Conservation (phyloP, 345 rosid species). For the Populus ilicifolia region DNA sequence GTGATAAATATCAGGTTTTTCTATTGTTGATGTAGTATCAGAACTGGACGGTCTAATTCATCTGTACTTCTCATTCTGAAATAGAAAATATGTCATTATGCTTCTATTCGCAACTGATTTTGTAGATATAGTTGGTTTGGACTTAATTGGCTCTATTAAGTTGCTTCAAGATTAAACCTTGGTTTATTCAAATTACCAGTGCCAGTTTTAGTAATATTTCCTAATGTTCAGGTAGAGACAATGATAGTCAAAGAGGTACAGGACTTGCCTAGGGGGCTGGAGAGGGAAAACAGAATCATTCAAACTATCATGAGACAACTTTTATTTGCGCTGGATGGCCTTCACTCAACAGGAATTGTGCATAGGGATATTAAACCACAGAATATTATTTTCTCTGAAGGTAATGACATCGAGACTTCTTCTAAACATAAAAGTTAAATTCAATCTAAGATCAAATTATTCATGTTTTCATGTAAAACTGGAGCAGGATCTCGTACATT, state of each 20-base stretch:
- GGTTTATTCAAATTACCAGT: constrained; percentile 3
- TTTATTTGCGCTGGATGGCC: constrained; percentile 92
- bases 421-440: not conserved
- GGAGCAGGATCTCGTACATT: constrained; percentile 74
- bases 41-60: not conserved
- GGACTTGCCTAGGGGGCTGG: constrained; percentile 72
- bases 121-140: not conserved
- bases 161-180: constrained; percentile 5
- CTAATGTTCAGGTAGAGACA: constrained; percentile 68
- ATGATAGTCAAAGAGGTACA: constrained; percentile 76
- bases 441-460: not conserved
- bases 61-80: not conserved
- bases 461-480: constrained; percentile 13
- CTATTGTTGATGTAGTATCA: not conserved
- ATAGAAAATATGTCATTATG: not conserved
- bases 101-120: not conserved
- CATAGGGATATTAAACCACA: constrained; percentile 95
- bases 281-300: constrained; percentile 80
- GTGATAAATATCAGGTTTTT: not conserved
- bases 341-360: constrained; percentile 94
- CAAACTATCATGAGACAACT: constrained; percentile 85
- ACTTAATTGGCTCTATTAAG: not conserved
- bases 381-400: constrained; percentile 90
- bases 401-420: constrained; percentile 35
- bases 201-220: not conserved